phyloP scores from a whole-genome alignment of 495 filamentous ascomycete species.

The Penicillium malachiteum region DNA sequence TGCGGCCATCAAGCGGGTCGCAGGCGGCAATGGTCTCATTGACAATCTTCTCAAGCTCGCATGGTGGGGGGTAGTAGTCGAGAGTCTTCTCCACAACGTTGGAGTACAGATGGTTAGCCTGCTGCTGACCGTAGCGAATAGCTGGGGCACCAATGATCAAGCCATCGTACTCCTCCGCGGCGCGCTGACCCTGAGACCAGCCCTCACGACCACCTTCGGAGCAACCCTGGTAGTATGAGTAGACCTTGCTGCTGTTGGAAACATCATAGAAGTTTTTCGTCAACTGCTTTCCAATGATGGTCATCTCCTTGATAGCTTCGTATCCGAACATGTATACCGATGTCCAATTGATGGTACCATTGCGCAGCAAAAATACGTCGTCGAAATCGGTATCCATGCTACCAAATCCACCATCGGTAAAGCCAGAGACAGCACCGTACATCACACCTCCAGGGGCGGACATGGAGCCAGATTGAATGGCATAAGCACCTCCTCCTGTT shows the following conservation, averaged over 20 bases:
- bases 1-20: constrained; percentile 49
- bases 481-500: constrained; percentile 45
- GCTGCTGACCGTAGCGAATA: constrained; percentile 45
- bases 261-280: constrained; percentile 33
- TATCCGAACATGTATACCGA: constrained; percentile 49
- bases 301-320: constrained; percentile 30
- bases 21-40: constrained; percentile 46
- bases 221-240: constrained; percentile 51
- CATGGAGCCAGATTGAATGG: constrained; percentile 39
- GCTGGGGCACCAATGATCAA: constrained; percentile 48
- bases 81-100: constrained; percentile 39
- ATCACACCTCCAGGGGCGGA: constrained; percentile 40
- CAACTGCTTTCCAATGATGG: constrained; percentile 38
- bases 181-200: constrained; percentile 47
- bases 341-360: constrained; percentile 45
- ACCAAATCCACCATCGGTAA: constrained; percentile 51
- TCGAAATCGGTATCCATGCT: constrained; percentile 37
- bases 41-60: constrained; percentile 45
- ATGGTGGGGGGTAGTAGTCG: constrained; percentile 43
- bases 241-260: constrained; percentile 33
- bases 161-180: constrained; percentile 46
- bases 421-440: constrained; percentile 44
- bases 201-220: constrained; percentile 51
- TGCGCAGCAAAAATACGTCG: constrained; percentile 34
- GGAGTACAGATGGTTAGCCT: constrained; percentile 43